Base-by-base conservation (phyloP, 495 filamentous ascomycete species). In the Podospora comata region DNA sequence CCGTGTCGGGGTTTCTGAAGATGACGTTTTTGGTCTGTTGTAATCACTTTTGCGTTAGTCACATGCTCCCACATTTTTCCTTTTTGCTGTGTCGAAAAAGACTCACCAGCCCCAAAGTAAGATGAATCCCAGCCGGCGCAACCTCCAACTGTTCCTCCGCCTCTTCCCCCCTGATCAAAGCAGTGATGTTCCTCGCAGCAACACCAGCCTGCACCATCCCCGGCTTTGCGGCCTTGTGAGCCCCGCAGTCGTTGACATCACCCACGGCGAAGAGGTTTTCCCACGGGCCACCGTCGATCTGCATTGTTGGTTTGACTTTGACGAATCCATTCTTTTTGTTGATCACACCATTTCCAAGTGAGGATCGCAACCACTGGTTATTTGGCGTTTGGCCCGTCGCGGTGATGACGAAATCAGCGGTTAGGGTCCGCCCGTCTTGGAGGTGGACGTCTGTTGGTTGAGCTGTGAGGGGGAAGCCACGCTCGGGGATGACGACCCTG, bases 171-270 rank as follows among this genome's bases (percentile, higher is more conserved):
- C 68, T 63, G 39, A 88, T 83, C 73, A 85, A 57, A 5, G 76
- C 69, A n/a, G 78, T 67, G 7, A 89, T 85, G 64, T 89, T 89
- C 67, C 77, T 79, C 5, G 80, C 81, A 9, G 84, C 85, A n/a
- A 87, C 79, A 2, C 78, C 81, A 0, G 84, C 84, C 72, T 89
- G 87, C 5, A 76, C 76, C 0, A 77, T 66, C 4, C 83, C 82
- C 0, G 87, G 84, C 32, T 84, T 73, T 1, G 85, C 86, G 15
- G 84, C 86, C 68, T 86, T 88, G 60, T 84, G 73, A 2, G 83
- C 81, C 3, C 83, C 82, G 0, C 85, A 85, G 44, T 86, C 83
- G 20, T 86, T 86, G 32, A 89, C 83, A 72, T 90, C 87, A 2
- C 87, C 87, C 11, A 87, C 79, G 0, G 86, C 86, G 65, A 85